Percentiles rank a stretch among this genome's conserved stretches.
These are phyloP conservation scores for Diplodia corticola DNA, from an alignment of 2,329 filamentous ascomycete genomes.

Conservation along the genomic window DNA sequence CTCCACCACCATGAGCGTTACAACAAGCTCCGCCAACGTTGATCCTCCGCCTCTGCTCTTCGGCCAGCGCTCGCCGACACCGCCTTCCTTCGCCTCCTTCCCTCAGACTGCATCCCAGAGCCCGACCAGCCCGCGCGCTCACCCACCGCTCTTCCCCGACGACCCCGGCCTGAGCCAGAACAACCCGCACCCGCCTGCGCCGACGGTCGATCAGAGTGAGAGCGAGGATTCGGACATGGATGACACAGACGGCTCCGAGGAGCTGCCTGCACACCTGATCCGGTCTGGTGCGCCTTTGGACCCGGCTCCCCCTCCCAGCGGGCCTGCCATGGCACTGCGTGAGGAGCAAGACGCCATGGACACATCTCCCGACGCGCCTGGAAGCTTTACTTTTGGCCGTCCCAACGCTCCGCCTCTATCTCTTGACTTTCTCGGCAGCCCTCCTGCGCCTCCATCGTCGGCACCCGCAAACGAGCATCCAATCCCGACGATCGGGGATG, in stretches of 20 bases:
- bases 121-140: conserved; percentile 15
- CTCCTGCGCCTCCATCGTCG: conserved; percentile 25
- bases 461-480: conserved; percentile 25
- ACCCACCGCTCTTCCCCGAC: conserved; percentile 28
- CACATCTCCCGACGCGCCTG: conserved; percentile 36
- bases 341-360: conserved; percentile 42
- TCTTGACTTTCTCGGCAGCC: conserved; percentile 17
- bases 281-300: background rate
- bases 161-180: conserved; percentile 40
- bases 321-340: conserved; percentile 3
- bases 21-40: conserved; percentile 33
- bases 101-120: conserved; percentile 28
- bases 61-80: conserved; percentile 34
- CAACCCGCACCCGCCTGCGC: conserved; percentile 32
- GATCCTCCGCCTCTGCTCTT: conserved; percentile 42
- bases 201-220: conserved; percentile 31
- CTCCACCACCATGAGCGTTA: conserved; percentile 40
- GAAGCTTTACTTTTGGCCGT: conserved; percentile 1
- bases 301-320: background rate
- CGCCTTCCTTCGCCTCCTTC: conserved; percentile 36
- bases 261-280: background rate
- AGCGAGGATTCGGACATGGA: conserved; percentile 31
- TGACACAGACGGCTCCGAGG: conserved; percentile 28
- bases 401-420: conserved; percentile 28
- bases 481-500: conserved; percentile 9